Percentiles rank a stretch among this genome's conserved stretches.
These are phyloP conservation scores for Coniella lustricola DNA, from an alignment of 2,329 filamentous ascomycete genomes.

Conservation along the genomic window DNA sequence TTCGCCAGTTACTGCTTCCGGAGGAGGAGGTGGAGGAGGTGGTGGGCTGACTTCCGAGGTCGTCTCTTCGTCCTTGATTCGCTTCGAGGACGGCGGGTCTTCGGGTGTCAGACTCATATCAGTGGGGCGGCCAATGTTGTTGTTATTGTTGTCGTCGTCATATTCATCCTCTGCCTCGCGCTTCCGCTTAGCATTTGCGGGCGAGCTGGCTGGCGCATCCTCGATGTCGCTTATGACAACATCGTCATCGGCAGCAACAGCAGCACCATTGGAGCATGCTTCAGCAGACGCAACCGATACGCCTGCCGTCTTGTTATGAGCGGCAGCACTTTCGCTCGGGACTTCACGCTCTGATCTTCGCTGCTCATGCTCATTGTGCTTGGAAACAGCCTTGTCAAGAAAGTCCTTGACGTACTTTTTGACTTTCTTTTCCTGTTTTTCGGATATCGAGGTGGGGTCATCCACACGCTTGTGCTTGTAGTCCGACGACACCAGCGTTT, in stretches of 20 bases:
- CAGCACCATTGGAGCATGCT: slow-evolving; percentile 20
- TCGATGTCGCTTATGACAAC: slow-evolving; percentile 37
- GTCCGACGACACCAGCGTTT: slow-evolving; percentile 86
- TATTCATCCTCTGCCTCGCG: slow-evolving; percentile 39
- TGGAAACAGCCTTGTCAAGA: slow-evolving; percentile 76
- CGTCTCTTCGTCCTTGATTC: slow-evolving; percentile 43
- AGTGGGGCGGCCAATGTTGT: background rate
- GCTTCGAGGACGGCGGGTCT: slow-evolving; percentile 51
- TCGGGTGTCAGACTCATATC: slow-evolving; percentile 42
- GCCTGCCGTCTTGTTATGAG: slow-evolving; percentile 1
- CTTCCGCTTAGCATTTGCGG: slow-evolving; percentile 57
- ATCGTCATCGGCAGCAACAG: slow-evolving; percentile 28
- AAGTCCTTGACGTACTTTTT: slow-evolving; percentile 79
- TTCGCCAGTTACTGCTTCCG: slow-evolving; percentile 27
- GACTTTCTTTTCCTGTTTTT: slow-evolving; percentile 74
- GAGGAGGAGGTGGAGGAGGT: slow-evolving; percentile 38
- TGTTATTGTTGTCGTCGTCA: too few species aligned
- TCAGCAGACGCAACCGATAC: slow-evolving; percentile 19
- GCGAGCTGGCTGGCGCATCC: slow-evolving; percentile 37
- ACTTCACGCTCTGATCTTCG: slow-evolving; percentile 43
- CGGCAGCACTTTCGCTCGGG: slow-evolving; percentile 18
- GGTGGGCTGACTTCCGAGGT: slow-evolving; percentile 27
- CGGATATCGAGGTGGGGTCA: slow-evolving; percentile 66
- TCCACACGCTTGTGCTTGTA: slow-evolving; percentile 84
- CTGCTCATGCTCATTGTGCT: slow-evolving; percentile 63